Conservation (phyloP, 202 grass and related monocot species). For the Zoysia matrella region DNA sequence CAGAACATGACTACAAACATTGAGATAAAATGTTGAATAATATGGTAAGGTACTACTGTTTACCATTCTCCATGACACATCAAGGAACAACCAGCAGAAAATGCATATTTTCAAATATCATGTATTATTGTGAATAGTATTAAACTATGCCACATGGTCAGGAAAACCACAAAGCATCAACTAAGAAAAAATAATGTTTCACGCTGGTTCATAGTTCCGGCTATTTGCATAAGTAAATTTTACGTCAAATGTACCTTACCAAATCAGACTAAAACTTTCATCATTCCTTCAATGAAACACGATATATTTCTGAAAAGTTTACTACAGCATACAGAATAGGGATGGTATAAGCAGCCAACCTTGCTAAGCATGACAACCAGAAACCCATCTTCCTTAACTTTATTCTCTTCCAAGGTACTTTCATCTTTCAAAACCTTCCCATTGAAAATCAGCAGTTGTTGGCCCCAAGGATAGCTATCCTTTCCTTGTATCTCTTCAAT, state of each 20-base stretch:
- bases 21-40: slow-evolving; percentile 1
- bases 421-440: slow-evolving; percentile 97
- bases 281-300: slow-evolving; percentile 7
- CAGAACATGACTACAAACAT: slow-evolving; percentile 16
- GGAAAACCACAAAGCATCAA: slow-evolving; percentile 14
- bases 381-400: slow-evolving; percentile 77
- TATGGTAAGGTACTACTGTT: background rate
- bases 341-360: slow-evolving; percentile 47
- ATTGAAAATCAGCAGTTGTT: slow-evolving; percentile 82
- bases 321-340: background rate
- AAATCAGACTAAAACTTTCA: slow-evolving; percentile 4
- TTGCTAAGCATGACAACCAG: slow-evolving; percentile 97
- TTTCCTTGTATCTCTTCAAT: slow-evolving; percentile 95
- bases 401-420: slow-evolving; percentile 89
- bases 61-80: background rate
- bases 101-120: background rate
- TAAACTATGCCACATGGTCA: slow-evolving; percentile 24
- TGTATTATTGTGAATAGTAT: background rate
- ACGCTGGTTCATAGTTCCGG: background rate
- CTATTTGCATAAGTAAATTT: slow-evolving; percentile 1
- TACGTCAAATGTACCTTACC: background rate
- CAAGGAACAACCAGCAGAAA: slow-evolving; percentile 13
- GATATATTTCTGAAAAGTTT: too few relatives aligned
- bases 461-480: slow-evolving; percentile 89
- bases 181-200: background rate